These are phyloP conservation scores for Nicotiana paniculata DNA, from an alignment of 257 asterid species.

Conservation along the genomic window DNA sequence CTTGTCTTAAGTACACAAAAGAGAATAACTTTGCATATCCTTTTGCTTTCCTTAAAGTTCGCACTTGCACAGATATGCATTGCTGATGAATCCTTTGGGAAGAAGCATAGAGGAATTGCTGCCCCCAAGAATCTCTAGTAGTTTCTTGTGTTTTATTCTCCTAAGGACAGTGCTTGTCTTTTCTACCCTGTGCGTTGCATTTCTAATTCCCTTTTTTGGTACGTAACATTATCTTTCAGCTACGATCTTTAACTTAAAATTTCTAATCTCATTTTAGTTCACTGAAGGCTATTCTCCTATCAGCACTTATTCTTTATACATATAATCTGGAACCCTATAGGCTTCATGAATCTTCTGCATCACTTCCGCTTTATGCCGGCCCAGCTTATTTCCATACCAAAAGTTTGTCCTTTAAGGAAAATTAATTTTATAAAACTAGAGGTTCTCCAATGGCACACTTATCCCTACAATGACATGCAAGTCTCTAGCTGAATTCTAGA, in stretches of 20 bases:
- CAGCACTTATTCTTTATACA: not conserved
- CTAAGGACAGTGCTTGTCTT: constrained; percentile 56
- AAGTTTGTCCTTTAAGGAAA: not conserved
- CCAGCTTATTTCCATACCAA: not conserved
- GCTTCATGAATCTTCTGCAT: not conserved
- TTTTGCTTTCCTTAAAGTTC: constrained; percentile 40
- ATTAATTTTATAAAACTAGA: not conserved
- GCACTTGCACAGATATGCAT: constrained; percentile 42
- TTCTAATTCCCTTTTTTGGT: constrained; percentile 79
- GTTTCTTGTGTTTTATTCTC: constrained; percentile 53
- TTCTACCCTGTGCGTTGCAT: constrained; percentile 66
- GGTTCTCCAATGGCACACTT: not conserved
- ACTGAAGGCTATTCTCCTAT: not conserved
- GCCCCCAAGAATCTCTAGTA: constrained; percentile 37
- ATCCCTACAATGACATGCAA: not conserved
- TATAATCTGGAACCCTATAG: not conserved
- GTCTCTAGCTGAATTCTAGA: not conserved
- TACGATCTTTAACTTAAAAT: not conserved
- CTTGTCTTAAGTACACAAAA: not conserved
- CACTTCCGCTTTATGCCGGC: not conserved
- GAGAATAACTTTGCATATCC: not conserved
- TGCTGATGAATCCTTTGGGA: constrained; percentile 73
- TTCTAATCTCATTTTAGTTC: not conserved
- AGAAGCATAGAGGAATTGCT: constrained; percentile 72
- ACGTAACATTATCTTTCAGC: constrained; percentile 10